phyloP scores from a whole-genome alignment of 139 green algal genomes.

The Chlamydomonas schloesseri region DNA sequence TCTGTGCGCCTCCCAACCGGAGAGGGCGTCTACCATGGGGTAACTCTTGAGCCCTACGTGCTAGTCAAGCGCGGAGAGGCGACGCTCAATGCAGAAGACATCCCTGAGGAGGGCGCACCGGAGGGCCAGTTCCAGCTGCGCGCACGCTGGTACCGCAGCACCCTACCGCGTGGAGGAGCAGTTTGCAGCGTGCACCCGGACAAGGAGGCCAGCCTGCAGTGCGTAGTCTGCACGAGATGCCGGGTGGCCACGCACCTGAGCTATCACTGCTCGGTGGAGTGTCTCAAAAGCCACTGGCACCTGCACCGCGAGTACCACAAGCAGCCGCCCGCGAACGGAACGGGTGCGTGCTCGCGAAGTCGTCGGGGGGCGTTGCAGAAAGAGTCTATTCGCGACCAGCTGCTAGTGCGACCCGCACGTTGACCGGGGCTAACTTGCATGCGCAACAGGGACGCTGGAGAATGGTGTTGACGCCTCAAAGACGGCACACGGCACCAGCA shows the following conservation, averaged over 20 bases:
- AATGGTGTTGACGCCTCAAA: constrained; percentile 59
- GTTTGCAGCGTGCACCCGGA: constrained; percentile 92
- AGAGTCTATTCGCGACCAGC: too few species aligned
- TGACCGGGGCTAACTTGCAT: background rate
- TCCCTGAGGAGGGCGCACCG: constrained; percentile 80
- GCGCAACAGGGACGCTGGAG: constrained; percentile 46
- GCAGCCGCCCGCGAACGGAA: constrained; percentile 53
- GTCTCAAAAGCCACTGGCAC: constrained; percentile 90
- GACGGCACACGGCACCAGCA: constrained; percentile 66
- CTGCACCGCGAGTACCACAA: constrained; percentile 91
- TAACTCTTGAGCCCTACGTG: constrained; percentile 91
- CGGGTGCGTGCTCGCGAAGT: constrained; percentile 27
- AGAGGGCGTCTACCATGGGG: constrained; percentile 82
- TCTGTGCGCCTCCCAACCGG: constrained; percentile 68
- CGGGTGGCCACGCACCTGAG: constrained; percentile 80
- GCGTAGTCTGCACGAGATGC: constrained; percentile 87
- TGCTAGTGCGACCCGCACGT: background rate
- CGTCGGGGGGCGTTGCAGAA: too few species aligned
- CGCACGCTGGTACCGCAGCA: constrained; percentile 90
- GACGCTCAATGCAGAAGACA: constrained; percentile 83
- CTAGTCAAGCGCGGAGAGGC: constrained; percentile 80
- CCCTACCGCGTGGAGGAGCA: constrained; percentile 76
- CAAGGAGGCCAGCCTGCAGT: constrained; percentile 91
- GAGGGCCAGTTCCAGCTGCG: constrained; percentile 83
- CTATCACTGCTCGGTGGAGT: constrained; percentile 95